These are phyloP conservation scores for Phytophthora tentaculata DNA, from an alignment of 352 stramenopile species.

Conservation along the genomic window DNA sequence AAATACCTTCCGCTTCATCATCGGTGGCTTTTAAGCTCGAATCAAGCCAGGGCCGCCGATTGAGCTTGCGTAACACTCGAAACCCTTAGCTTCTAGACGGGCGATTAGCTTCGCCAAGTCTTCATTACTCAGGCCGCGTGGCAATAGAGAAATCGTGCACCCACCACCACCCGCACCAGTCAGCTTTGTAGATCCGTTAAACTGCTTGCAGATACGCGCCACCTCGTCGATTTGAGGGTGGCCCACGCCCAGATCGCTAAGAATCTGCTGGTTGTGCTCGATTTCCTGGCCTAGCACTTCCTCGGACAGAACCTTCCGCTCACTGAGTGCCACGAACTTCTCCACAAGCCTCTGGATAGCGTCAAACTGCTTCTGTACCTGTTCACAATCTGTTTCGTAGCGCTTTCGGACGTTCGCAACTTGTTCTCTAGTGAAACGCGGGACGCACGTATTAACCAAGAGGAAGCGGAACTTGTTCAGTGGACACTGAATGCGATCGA, in stretches of 20 bases:
- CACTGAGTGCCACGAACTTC: slow-evolving; percentile 58
- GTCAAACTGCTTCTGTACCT: slow-evolving; percentile 68
- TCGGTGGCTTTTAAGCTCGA: slow-evolving; percentile 11
- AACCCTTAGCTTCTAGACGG: slow-evolving; percentile 54
- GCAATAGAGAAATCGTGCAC: slow-evolving; percentile 88
- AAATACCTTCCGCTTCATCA: neutral
- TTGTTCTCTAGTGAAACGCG: slow-evolving; percentile 87
- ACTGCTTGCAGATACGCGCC: slow-evolving; percentile 51
- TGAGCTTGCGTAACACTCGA: slow-evolving; percentile 63
- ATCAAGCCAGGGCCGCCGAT: slow-evolving; percentile 62
- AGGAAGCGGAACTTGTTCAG: slow-evolving; percentile 85
- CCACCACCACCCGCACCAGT: slow-evolving; percentile 90
- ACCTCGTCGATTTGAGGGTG: slow-evolving; percentile 87
- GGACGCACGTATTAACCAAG: slow-evolving; percentile 91
- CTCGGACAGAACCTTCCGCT: slow-evolving; percentile 49
- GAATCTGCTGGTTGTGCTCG: slow-evolving; percentile 75
- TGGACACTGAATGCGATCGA: slow-evolving; percentile 53
- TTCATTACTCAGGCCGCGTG: slow-evolving; percentile 42
- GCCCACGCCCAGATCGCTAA: slow-evolving; percentile 83
- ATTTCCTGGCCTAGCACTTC: slow-evolving; percentile 56
- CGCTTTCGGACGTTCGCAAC: slow-evolving; percentile 77
- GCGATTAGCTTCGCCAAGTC: slow-evolving; percentile 52
- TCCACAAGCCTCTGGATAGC: slow-evolving; percentile 80
- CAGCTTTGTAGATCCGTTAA: slow-evolving; percentile 86
- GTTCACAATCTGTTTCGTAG: slow-evolving; percentile 56